Percentiles rank a stretch among this genome's conserved stretches.
Evolutionary conservation across 164 flowering plant genomes (phyloP).

Genomic region (Piper betle): DNA sequence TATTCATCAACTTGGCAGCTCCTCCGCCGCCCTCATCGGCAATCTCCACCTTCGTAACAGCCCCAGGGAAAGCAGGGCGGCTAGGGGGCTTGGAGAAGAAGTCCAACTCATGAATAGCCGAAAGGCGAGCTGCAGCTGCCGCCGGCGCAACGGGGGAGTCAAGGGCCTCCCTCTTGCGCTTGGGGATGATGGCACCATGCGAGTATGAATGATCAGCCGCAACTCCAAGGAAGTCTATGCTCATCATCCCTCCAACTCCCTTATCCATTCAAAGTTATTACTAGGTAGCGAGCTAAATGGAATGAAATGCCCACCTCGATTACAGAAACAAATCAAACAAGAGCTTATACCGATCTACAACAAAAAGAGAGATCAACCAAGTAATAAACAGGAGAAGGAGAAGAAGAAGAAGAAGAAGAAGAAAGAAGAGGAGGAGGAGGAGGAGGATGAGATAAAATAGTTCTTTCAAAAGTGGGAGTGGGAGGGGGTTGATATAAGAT

Average conservation of each 20-base stretch:
- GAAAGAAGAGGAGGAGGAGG: background rate
- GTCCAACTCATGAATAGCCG: conserved; percentile 40
- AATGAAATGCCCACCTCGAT: too few relatives aligned
- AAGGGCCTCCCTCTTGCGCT: conserved; percentile 15
- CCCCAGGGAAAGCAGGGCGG: background rate
- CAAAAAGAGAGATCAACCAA: background rate
- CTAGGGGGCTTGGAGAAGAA: conserved; percentile 41
- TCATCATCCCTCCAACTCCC: conserved; percentile 35
- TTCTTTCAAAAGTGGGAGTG: background rate
- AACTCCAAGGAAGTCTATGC: conserved; percentile 29
- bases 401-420: background rate
- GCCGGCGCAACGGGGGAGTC: conserved; percentile 4
- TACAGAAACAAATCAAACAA: background rate
- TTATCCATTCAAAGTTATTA: conserved; percentile 40
- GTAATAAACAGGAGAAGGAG: background rate
- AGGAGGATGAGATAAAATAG: background rate
- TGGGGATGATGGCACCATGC: conserved; percentile 5
- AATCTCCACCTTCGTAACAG: conserved; percentile 40
- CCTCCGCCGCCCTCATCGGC: conserved; percentile 10
- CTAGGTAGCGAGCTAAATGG: background rate
- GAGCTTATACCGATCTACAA: background rate
- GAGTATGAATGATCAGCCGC: conserved; percentile 13
- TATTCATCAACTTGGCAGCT: conserved; percentile 4
- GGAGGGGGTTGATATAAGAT: background rate
- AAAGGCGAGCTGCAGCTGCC: too few relatives aligned